These are phyloP conservation scores for Trapa incisa DNA, from an alignment of 345 rosid species.

Conservation along the genomic window DNA sequence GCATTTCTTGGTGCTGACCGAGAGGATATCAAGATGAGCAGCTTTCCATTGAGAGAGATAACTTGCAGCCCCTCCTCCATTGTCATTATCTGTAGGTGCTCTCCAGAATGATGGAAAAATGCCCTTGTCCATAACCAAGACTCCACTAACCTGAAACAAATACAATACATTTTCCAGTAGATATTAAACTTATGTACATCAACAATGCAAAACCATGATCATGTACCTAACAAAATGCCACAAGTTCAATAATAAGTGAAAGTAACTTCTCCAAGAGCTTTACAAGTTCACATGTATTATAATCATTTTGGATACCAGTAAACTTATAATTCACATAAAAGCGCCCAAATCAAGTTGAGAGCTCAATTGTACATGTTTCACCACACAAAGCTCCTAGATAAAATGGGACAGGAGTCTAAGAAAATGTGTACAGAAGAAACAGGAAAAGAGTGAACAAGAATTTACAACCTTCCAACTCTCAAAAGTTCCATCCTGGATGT, in stretches of 20 bases:
- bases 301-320: background rate
- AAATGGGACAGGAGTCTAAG: background rate
- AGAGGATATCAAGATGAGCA: conserved; percentile 39
- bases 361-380: background rate
- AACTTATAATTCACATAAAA: background rate
- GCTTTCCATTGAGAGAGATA: conserved; percentile 81
- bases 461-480: conserved; percentile 75
- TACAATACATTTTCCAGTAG: background rate
- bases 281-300: background rate
- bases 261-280: background rate
- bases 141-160: conserved; percentile 50
- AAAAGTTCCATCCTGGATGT: conserved; percentile 43
- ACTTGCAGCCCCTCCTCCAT: conserved; percentile 71
- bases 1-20: conserved; percentile 49
- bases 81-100: conserved; percentile 93
- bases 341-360: background rate
- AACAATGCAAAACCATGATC: background rate
- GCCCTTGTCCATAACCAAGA: conserved; percentile 53
- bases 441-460: conserved; percentile 7
- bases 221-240: background rate
- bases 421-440: conserved; percentile 1
- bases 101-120: conserved; percentile 91
- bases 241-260: background rate
- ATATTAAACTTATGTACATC: background rate
- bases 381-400: background rate